phyloP scores from a whole-genome alignment of 1,284 basidiomycete genomes.

The Xanthoconium separans region DNA sequence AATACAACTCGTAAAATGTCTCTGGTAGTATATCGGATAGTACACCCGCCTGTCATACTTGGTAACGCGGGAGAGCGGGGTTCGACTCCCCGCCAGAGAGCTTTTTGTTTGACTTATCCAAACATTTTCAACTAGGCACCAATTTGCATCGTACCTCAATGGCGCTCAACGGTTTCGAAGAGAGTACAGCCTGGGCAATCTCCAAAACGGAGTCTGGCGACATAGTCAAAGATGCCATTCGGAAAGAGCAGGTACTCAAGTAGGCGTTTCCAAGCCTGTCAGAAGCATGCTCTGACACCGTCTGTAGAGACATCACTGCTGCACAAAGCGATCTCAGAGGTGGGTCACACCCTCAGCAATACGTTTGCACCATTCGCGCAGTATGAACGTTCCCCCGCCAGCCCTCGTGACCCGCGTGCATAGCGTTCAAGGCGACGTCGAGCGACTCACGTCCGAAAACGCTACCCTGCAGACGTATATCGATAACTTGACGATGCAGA shows the following conservation, averaged over 20 bases:
- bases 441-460: slow-evolving; percentile 75
- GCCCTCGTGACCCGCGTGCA: slow-evolving; percentile 69
- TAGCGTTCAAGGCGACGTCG: slow-evolving; percentile 69
- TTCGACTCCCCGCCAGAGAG: slow-evolving; percentile 47
- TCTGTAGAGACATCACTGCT: slow-evolving; percentile 63
- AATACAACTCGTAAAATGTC: slow-evolving; percentile 15
- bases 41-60: slow-evolving; percentile 42
- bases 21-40: slow-evolving; percentile 47
- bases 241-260: slow-evolving; percentile 67
- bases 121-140: not conserved
- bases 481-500: slow-evolving; percentile 81
- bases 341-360: slow-evolving; percentile 27
- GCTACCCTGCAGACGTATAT: slow-evolving; percentile 85
- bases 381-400: slow-evolving; percentile 31
- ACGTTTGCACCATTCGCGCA: not conserved
- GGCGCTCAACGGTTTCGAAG: slow-evolving; percentile 55
- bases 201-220: slow-evolving; percentile 50
- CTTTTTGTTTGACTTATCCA: slow-evolving; percentile 10
- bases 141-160: slow-evolving; percentile 28
- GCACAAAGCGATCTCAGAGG: slow-evolving; percentile 74
- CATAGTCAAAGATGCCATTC: slow-evolving; percentile 69
- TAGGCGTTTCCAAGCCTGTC: slow-evolving; percentile 23
- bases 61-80: slow-evolving; percentile 40
- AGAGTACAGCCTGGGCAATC: slow-evolving; percentile 60
- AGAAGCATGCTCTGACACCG: not conserved